Base-by-base conservation (phyloP, 345 rosid species). In the Salix koriyanagi region DNA sequence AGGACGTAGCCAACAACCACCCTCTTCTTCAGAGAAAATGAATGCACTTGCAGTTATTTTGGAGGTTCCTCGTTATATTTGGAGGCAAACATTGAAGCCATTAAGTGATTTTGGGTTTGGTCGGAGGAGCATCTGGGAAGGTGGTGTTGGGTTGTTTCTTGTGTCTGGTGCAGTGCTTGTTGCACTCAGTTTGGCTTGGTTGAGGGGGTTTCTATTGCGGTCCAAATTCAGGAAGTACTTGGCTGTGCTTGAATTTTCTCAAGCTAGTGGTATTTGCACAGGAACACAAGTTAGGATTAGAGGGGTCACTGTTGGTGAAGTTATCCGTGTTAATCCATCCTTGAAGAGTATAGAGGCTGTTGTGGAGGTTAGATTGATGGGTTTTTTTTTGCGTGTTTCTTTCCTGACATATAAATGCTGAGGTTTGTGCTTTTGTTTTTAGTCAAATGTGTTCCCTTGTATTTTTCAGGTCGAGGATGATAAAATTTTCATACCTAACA, bases 201-300 rank as follows among this genome's bases (percentile, higher is more conserved):
- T 94, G 82, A 86, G 91, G 71, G 96, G 96, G 26, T 91, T 89
- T 82, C 97, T 92, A 70, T 65, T 94, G 81, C 91, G 93, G 23
- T 86, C 97, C 8, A 92, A 83, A 83, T 92, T 96, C 81, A 87
- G 93, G 82, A 96, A 96, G 80, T 96, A 96, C 67, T 61, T 85
- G 75, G 95, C 96, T 12, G 94, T 88, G 54, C 87, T 96, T 76
- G 97, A 96, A 80, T 93, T 96, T 72, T 66, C 87, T 66, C 94
- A 92, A 76, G 99, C 99, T 14, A 84, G 85, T 26, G 99, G 98
- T 14, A 94, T 96, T 83, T 87, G 90, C 83, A 91, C 97, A 0
- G 99, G 98, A 65, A 96, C 99, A 7, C 91, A 93, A 3, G 96
- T 96, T 82, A 89, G 99, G 88, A 96, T 96, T 72, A 90, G 99